Conservation (phyloP, 2,329 filamentous ascomycete genomes). For the Chaetomium sp. region DNA sequence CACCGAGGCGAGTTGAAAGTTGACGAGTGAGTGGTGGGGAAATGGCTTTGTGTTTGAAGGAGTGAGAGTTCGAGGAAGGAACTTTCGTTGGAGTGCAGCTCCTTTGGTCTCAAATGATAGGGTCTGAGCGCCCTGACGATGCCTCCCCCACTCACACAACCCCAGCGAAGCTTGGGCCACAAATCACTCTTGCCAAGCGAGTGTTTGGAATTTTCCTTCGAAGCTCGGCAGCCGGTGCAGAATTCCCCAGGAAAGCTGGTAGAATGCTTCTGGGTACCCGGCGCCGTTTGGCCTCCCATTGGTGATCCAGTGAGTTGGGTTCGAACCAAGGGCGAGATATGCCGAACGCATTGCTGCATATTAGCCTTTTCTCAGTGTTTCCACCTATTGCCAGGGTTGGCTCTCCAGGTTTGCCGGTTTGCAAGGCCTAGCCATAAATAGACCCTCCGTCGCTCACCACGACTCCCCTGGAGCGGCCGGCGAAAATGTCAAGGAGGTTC, state of each 20-base stretch:
- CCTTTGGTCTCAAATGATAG: neutral
- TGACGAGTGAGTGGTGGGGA: slow-evolving; percentile 6
- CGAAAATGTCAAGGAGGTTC: too few species aligned
- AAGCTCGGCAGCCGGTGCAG: too few species aligned
- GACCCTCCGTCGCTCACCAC: too few species aligned
- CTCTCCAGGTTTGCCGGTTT: neutral
- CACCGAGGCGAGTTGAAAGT: slow-evolving; percentile 1
- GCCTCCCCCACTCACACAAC: neutral
- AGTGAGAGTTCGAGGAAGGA: neutral
- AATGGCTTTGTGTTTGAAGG: neutral
- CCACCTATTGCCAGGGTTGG: slow-evolving; percentile 12
- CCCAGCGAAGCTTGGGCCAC: neutral
- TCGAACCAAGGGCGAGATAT: slow-evolving; percentile 28
- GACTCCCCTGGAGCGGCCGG: too few species aligned
- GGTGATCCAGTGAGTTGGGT: slow-evolving; percentile 28
- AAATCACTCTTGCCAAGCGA: neutral
- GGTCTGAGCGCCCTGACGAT: neutral
- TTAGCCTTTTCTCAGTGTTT: slow-evolving; percentile 23
- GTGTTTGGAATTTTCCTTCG: too few species aligned
- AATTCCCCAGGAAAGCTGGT: too few species aligned
- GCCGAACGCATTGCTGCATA: slow-evolving; percentile 26
- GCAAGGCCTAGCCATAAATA: too few species aligned
- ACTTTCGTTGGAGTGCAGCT: slow-evolving; percentile 3
- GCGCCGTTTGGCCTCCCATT: too few species aligned
- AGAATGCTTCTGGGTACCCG: too few species aligned